A percentile compares a stretch with the other conserved stretches of the same genome.
These are phyloP conservation scores for Xylaria sp. DNA, from an alignment of 2,329 filamentous ascomycete genomes.

Conservation along the genomic window DNA sequence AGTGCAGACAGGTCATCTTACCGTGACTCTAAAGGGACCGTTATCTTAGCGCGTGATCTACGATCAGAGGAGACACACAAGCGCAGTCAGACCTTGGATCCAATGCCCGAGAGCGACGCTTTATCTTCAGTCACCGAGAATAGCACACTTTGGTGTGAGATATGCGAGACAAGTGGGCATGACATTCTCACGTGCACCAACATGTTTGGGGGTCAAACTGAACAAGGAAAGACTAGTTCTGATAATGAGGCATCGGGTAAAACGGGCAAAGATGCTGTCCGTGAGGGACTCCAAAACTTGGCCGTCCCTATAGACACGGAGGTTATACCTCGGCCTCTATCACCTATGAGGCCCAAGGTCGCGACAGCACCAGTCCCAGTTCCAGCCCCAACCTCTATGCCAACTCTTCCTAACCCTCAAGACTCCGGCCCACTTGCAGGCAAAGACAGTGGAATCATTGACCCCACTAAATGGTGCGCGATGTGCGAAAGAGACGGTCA, in stretches of 20 bases:
- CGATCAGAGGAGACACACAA: constrained; percentile 61
- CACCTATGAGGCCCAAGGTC: constrained; percentile 62
- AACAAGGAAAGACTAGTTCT: constrained; percentile 41
- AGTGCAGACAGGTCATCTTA: constrained; percentile 67
- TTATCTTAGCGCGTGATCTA: constrained; percentile 66
- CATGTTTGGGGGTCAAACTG: constrained; percentile 73
- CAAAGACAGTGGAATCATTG: constrained; percentile 80
- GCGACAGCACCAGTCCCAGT: constrained; percentile 54
- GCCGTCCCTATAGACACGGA: constrained; percentile 56
- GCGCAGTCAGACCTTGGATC: constrained; percentile 68
- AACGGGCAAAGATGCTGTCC: constrained; percentile 53
- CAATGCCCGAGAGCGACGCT: constrained; percentile 76
- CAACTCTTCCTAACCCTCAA: constrained; percentile 69
- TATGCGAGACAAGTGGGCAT: constrained; percentile 91
- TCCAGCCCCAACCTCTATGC: constrained; percentile 53
- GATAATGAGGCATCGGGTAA: constrained; percentile 39
- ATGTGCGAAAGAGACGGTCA: constrained; percentile 96
- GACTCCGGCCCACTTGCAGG: constrained; percentile 77
- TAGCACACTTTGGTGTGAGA: constrained; percentile 88
- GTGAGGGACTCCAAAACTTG: constrained; percentile 55
- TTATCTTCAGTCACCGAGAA: constrained; percentile 78
- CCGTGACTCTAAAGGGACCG: constrained; percentile 74
- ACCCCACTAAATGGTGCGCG: constrained; percentile 94
- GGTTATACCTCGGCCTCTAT: constrained; percentile 65
- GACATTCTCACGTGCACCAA: constrained; percentile 95